phyloP scores from a whole-genome alignment of 2,329 filamentous ascomycete genomes.

The Aspergillus arachidicola region DNA sequence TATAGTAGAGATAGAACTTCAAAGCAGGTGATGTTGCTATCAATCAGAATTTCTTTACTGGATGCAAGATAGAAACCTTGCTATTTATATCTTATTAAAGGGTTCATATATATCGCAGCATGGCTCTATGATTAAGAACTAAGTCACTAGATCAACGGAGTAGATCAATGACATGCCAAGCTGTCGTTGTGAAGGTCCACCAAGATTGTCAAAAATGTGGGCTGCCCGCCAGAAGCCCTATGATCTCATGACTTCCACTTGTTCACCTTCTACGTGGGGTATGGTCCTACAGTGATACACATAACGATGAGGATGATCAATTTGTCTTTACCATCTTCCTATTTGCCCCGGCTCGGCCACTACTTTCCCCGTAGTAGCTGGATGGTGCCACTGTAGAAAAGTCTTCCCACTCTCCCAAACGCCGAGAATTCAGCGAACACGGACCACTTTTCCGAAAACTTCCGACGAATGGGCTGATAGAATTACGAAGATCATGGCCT shows the following conservation, averaged over 20 bases:
- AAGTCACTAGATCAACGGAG: not conserved
- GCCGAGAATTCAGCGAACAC: not conserved
- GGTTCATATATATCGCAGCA: too few relatives aligned
- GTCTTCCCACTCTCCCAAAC: not conserved
- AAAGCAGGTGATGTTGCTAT: too few relatives aligned
- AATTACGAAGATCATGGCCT: not conserved
- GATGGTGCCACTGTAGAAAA: not conserved
- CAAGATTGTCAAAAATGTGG: not conserved
- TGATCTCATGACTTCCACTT: not conserved
- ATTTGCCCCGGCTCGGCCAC: not conserved
- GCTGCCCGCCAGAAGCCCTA: not conserved
- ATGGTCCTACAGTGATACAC: not conserved
- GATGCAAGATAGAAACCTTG: too few relatives aligned
- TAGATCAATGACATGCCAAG: not conserved
- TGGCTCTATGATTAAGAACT: not conserved
- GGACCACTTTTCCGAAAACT: not conserved
- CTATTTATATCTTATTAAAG: too few relatives aligned
- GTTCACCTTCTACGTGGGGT: too few relatives aligned
- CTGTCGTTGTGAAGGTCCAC: not conserved
- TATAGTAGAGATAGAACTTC: not conserved
- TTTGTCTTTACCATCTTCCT: not conserved
- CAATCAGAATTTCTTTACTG: too few relatives aligned
- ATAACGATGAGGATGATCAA: not conserved
- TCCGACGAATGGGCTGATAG: conserved; percentile 1
- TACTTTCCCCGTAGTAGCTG: not conserved